Evolutionary conservation across 2,329 filamentous ascomycete genomes (phyloP), one percentile per base, ranked within the genome.

Genomic region (Fusarium sp.): DNA sequence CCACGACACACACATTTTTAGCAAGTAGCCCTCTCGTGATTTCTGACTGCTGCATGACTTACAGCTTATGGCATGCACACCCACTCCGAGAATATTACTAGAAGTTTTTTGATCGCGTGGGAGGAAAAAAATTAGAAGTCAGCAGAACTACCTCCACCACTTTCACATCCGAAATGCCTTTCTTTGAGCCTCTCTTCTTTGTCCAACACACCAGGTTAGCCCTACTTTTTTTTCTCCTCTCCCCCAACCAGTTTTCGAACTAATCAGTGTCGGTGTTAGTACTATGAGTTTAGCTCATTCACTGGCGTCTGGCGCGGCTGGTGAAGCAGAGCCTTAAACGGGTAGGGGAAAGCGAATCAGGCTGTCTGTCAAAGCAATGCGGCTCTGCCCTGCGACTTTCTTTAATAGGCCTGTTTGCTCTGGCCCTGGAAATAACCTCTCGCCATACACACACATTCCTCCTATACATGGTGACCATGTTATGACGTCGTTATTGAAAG

Each of bases 381-480:
- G 71, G 68, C 71, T 74, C 71, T 74, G 68, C 64, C 27, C 16
- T 3, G 27, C 13, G 18, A 31, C 10, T 29, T 27, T 29, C 18
- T 67, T 40, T 67, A 20, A 22, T 52, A 29, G 18, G 47, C 27
- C 18, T 52, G 47, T 6, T 29, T 50, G 42, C 59, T 61, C 45
- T 56, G 34, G 11, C 14, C 71, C 27, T 50, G 27, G 52, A 34
- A 72, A 72, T 72, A 75, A 56, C 22, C 38, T 63, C 62, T 40
- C 38, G 45, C 59, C 52, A 24, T 38, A n/a, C 11, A 31, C 31
- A 20, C 5, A 20, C 5, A 11, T n/a, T 20, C 38, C 64, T 29
- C 27, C 8, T 47, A 67, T 65, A 52, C 58, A 34, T 70, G 37
- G 72, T 63, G 62, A 68, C 59, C 56, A 76, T 74, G 71, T 50